Base-by-base conservation (phyloP, 139 green algal genomes). In the Coelastrella sp. region DNA sequence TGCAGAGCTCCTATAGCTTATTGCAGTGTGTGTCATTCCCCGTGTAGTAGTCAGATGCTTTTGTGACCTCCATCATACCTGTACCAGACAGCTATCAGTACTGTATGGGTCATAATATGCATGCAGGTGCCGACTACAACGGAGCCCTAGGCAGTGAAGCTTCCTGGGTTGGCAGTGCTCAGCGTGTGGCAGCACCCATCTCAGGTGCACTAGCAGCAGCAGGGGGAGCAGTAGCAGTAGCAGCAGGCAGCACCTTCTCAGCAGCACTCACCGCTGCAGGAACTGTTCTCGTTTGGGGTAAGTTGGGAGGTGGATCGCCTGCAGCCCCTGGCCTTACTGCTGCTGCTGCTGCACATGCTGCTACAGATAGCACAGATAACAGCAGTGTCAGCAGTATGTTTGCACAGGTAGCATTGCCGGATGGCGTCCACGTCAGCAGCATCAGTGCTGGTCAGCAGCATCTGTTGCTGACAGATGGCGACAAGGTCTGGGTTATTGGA, bases 201-300 rank as follows among this genome's bases (percentile, higher is more conserved):
- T 86, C 77, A 2, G 37, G 88, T 30, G 74, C 81, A 6, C 32
- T 96, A 6, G 72, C 69, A 23, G 89, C 90, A 51, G 78, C 87
- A 23, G 93, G 93, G 35, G 93, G 90, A 11, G 93, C 92, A 3
- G 43, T 88, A 5, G 62, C 53, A 35, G 86, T 94, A 30, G 91
- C 85, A 17, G 85, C 91, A 17, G 93, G 91, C n/a, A 87, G 89
- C 48, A 89, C 82, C 38, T 96, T 95, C 83, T 91, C 80, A 74
- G 80, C 87, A 17, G 86, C 86, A 23, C 80, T 96, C 1, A 95
- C 91, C 7, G 72, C 51, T 1, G 75, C 23, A 27, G 91, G 92
- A 7, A 62, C 75, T 1, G 89, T 96, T 69, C 73, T 96, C 7
- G 50, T 96, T 38, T 96, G 93, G 92, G 92, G 92, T 35, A 89